Percentiles rank a stretch among this genome's conserved stretches.
Evolutionary conservation across 2,329 filamentous ascomycete genomes (phyloP).

Genomic region (Colletotrichum sp.): DNA sequence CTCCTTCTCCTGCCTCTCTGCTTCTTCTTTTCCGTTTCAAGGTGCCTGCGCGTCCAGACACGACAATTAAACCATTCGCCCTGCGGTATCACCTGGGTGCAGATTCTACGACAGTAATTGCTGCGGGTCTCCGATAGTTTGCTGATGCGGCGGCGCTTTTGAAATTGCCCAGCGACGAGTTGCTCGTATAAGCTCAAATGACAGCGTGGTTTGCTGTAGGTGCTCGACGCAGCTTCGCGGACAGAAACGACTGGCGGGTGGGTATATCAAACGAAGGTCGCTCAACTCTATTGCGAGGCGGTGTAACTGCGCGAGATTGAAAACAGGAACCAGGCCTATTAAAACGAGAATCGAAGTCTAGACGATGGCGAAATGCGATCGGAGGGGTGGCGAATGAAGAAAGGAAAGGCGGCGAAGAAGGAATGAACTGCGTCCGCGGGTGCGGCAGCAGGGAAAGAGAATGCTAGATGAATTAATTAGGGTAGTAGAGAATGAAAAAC

Average conservation of each 20-base stretch:
- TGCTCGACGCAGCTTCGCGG: constrained; percentile 4
- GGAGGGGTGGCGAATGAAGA: neutral
- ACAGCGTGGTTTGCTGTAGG: neutral
- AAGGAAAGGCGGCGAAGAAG: constrained; percentile 14
- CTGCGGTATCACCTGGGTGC: constrained; percentile 13
- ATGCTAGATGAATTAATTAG: constrained; percentile 16
- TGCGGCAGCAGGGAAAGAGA: neutral
- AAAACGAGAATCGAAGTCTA: constrained; percentile 21
- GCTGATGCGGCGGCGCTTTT: constrained; percentile 8
- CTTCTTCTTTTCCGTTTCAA: constrained; percentile 24
- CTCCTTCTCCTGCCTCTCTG: constrained; percentile 24
- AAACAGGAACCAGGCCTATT: constrained; percentile 22
- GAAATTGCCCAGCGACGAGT: constrained; percentile 7
- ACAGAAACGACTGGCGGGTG: constrained; percentile 5
- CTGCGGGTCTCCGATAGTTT: constrained; percentile 1
- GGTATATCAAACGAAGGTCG: constrained; percentile 18
- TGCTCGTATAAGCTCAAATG: constrained; percentile 26
- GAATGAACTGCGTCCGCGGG: constrained; percentile 1
- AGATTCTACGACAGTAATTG: constrained; percentile 1
- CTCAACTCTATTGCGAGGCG: constrained; percentile 13
- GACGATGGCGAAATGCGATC: neutral
- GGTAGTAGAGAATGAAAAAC: constrained; percentile 1
- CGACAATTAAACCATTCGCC: constrained; percentile 2
- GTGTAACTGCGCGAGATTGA: constrained; percentile 16
- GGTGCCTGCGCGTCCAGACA: constrained; percentile 11